Evolutionary conservation across 805 yeast species (phyloP).

Genomic region (Saccharomycopsis fermentans): DNA sequence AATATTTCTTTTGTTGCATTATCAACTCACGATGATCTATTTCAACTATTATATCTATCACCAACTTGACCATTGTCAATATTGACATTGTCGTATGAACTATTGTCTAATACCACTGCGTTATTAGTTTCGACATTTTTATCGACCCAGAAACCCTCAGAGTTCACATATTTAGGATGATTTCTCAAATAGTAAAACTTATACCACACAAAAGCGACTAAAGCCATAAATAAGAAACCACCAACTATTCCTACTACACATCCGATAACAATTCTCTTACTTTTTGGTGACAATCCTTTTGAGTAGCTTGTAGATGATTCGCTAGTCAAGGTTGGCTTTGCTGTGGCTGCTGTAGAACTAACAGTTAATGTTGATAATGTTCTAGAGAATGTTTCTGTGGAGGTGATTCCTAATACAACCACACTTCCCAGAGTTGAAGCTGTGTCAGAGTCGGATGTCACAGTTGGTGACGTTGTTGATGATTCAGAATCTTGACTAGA

Average conservation of each 20-base stretch:
- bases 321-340: conserved; percentile 19
- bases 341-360: conserved; percentile 22
- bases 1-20: no score
- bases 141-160: conserved; percentile 19
- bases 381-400: conserved; percentile 25
- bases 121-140: conserved; percentile 10
- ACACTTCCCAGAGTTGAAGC: conserved; percentile 18
- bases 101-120: not conserved
- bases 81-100: not conserved
- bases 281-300: conserved; percentile 38
- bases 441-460: not conserved
- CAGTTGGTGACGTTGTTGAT: not conserved
- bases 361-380: conserved; percentile 24
- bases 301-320: conserved; percentile 16
- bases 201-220: conserved; percentile 23
- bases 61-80: not conserved
- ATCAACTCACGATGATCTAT: not conserved
- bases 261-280: conserved; percentile 51
- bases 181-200: conserved; percentile 11
- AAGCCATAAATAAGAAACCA: conserved; percentile 39
- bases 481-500: not conserved
- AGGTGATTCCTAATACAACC: conserved; percentile 26
- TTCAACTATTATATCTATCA: not conserved
- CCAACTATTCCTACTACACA: conserved; percentile 66
- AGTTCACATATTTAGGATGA: conserved; percentile 17